Evolutionary conservation across 2,329 filamentous ascomycete genomes (phyloP).

Genomic region (Claviceps humidiphila): DNA sequence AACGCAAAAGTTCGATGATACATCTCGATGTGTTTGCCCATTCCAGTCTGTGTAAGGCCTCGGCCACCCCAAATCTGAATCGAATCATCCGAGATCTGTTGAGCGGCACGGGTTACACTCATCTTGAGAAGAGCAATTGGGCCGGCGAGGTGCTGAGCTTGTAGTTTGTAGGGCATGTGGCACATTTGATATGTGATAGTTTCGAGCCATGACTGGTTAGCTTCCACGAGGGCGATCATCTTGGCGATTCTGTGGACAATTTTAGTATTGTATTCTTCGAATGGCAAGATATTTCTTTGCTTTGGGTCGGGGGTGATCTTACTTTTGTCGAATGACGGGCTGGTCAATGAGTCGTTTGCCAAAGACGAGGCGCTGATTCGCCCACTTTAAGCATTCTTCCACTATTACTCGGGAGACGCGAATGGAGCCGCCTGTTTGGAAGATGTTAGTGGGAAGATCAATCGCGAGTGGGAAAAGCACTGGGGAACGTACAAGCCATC

Average conservation of each 20-base stretch:
- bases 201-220: conserved; percentile 79
- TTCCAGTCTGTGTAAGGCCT: conserved; percentile 66
- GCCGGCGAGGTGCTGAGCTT: conserved; percentile 61
- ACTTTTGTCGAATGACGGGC: conserved; percentile 72
- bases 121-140: conserved; percentile 76
- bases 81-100: conserved; percentile 72
- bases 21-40: conserved; percentile 73
- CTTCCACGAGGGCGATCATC: conserved; percentile 72
- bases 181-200: conserved; percentile 79
- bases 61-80: conserved; percentile 80
- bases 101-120: conserved; percentile 60
- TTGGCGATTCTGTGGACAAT: conserved; percentile 50
- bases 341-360: conserved; percentile 72
- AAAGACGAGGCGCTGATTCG: conserved; percentile 75
- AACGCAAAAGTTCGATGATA: conserved; percentile 80
- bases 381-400: conserved; percentile 80
- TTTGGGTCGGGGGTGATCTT: conserved; percentile 11
- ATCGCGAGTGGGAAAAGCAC: neutral
- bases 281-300: neutral
- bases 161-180: conserved; percentile 67
- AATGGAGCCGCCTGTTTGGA: conserved; percentile 36
- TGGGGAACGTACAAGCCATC: conserved; percentile 46
- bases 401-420: conserved; percentile 55
- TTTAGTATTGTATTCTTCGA: too few relatives aligned
- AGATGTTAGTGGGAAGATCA: neutral